Conservation (phyloP, 2,329 filamentous ascomycete species). For the Pseudocercospora musae region DNA sequence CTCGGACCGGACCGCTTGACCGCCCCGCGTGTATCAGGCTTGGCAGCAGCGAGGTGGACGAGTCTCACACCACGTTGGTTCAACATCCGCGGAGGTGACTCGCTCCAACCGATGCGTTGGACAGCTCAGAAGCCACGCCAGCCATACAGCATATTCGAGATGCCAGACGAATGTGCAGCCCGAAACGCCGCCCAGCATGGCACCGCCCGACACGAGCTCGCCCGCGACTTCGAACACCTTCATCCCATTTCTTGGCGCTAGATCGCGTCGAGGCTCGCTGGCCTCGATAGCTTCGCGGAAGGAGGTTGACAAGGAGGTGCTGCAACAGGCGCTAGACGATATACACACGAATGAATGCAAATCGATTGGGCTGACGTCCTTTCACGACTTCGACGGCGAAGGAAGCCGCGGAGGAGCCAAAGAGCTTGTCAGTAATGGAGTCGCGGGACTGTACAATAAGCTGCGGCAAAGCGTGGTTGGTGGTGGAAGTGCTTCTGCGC, state of each 20-base stretch:
- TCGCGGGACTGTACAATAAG: slow-evolving; percentile 85
- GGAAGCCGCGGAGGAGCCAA: slow-evolving; percentile 31
- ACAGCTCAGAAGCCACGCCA: background rate
- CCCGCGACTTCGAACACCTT: slow-evolving; percentile 29
- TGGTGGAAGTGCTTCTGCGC: slow-evolving; percentile 15
- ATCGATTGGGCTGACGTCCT: slow-evolving; percentile 80
- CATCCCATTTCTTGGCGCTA: slow-evolving; percentile 30
- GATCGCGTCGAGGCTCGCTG: slow-evolving; percentile 39
- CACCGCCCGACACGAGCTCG: slow-evolving; percentile 21
- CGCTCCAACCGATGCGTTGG: background rate
- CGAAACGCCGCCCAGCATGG: slow-evolving; percentile 20
- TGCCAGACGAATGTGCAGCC: background rate
- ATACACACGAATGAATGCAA: slow-evolving; percentile 89
- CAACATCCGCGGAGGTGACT: background rate
- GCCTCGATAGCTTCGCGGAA: slow-evolving; percentile 38
- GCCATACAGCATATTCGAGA: background rate
- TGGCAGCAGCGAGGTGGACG: background rate
- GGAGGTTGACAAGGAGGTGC: slow-evolving; percentile 65
- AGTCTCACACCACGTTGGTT: background rate
- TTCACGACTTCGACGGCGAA: slow-evolving; percentile 90
- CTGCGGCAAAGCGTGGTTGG: slow-evolving; percentile 52
- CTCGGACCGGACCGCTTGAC: no score
- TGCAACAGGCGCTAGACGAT: slow-evolving; percentile 75
- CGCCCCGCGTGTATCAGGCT: no score
- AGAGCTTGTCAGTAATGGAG: slow-evolving; percentile 39